Conservation (phyloP, 2,329 filamentous ascomycete genomes). For the Colletotrichum sublineola region DNA sequence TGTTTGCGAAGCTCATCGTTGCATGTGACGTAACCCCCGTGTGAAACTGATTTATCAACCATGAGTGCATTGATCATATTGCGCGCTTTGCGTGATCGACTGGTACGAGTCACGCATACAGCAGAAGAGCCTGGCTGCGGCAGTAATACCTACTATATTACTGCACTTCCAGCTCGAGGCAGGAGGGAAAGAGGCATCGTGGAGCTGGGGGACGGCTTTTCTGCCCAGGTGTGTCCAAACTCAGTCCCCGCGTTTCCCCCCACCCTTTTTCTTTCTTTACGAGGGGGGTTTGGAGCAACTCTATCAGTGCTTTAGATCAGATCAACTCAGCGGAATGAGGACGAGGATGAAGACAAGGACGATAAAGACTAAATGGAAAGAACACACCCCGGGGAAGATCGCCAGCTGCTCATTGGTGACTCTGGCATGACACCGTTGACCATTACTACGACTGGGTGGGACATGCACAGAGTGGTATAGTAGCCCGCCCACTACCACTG, state of each 20-base stretch:
- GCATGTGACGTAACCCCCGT: background rate
- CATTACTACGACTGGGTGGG: background rate
- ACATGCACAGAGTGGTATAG: background rate
- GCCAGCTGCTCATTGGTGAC: constrained; percentile 28
- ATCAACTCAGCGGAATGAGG: constrained; percentile 10
- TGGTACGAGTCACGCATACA: background rate
- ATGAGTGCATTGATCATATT: background rate
- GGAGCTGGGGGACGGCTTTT: background rate
- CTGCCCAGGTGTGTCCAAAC: background rate
- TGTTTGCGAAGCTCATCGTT: background rate
- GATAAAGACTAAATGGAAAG: background rate
- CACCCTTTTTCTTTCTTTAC: background rate
- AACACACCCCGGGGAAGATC: constrained; percentile 16
- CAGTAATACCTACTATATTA: background rate
- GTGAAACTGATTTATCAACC: too few species aligned
- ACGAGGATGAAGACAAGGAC: background rate
- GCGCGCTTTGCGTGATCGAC: background rate
- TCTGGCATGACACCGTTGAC: background rate
- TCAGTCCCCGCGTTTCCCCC: background rate
- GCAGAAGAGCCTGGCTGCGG: background rate
- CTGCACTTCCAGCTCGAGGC: background rate
- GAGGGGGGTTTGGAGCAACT: constrained; percentile 5
- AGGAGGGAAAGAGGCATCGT: background rate
- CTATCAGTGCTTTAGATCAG: constrained; percentile 15
- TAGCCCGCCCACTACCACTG: background rate